Conservation (phyloP, 495 filamentous ascomycete genomes). For the Pseudevernia furfuracea region DNA sequence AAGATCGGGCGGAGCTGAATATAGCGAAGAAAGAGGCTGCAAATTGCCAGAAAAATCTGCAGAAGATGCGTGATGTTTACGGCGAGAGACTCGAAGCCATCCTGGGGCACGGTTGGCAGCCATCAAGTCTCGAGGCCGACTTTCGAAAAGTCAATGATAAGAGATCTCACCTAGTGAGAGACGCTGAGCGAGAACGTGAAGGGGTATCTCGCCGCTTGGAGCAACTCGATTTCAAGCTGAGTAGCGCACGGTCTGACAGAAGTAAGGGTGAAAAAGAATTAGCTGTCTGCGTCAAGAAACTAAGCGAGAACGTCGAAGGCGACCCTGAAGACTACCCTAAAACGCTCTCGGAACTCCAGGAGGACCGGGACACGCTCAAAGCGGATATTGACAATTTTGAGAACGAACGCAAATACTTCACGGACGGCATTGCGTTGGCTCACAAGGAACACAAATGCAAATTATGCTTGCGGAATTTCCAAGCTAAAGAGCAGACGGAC, state of each 20-base stretch:
- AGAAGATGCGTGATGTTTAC: conserved; percentile 70
- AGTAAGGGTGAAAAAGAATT: conserved; percentile 58
- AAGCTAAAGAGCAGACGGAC: conserved; percentile 49
- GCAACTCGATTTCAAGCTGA: conserved; percentile 71
- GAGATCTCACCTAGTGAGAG: conserved; percentile 45
- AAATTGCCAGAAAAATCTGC: conserved; percentile 59
- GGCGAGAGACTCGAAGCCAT: conserved; percentile 56
- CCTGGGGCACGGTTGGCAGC: conserved; percentile 58
- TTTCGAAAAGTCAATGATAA: conserved; percentile 58
- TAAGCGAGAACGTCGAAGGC: conserved; percentile 43
- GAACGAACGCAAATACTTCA: conserved; percentile 56
- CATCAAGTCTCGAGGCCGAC: conserved; percentile 58
- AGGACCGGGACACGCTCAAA: conserved; percentile 51
- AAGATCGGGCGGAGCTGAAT: conserved; percentile 70
- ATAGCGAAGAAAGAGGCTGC: conserved; percentile 68
- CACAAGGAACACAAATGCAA: conserved; percentile 58
- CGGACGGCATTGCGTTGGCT: conserved; percentile 49
- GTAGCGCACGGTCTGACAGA: conserved; percentile 41
- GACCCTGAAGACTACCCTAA: conserved; percentile 49
- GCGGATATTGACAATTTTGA: conserved; percentile 56
- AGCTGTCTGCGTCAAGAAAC: conserved; percentile 46
- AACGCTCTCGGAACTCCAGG: conserved; percentile 48
- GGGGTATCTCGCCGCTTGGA: conserved; percentile 62
- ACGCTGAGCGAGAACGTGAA: conserved; percentile 63
- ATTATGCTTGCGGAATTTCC: conserved; percentile 60